Evolutionary conservation across 2,329 filamentous ascomycete species (phyloP), one percentile per base, ranked within the genome.

Genomic region (Fusarium anguioides): DNA sequence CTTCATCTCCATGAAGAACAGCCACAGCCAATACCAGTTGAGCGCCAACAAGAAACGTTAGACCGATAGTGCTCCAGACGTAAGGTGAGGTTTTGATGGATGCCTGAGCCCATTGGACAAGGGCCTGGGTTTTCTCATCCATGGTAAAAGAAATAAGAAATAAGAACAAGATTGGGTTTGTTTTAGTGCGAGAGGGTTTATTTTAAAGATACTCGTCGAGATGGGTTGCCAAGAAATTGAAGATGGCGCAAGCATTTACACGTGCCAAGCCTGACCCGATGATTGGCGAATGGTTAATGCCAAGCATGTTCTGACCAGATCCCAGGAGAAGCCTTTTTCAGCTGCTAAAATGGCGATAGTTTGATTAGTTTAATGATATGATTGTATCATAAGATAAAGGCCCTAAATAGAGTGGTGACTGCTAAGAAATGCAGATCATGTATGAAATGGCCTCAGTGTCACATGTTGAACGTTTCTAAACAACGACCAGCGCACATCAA

Each of bases 1-100:
- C 50, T 2, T 63, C 60, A 10, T 63, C 60, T 0, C 60, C 58
- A 4, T 63, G 50, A 5, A 40, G 21, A 11, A 63, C 47, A 1
- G 23, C 39, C 4, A 55, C 44, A 5, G 58, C 60, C n/a, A 63
- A 11, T 0, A 45, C 37, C 8, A 63, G 21, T 20, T 63, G 58
- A 5, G 57, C 23, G 5, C 60, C 33, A 4, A 63, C 55, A 2
- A 63, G 60, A 57, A 63, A 50, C 7, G 50, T 50, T 6, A 63
- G 44, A 8, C 50, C 44, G 11, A n/a, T n/a, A 3, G 50, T 33
- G 15, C 58, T 31, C 58, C 58, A 63, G 15, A 45, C 12, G 5
- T 63, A 63, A 8, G 58, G 58, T 2, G 49, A 60, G 10, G 47
- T 4, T 17, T 61, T 61, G 4, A 14, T 14, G 0, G 58, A 31